phyloP scores from a whole-genome alignment of 371 early-diverging fungal species.

The Blakeslea trispora region DNA sequence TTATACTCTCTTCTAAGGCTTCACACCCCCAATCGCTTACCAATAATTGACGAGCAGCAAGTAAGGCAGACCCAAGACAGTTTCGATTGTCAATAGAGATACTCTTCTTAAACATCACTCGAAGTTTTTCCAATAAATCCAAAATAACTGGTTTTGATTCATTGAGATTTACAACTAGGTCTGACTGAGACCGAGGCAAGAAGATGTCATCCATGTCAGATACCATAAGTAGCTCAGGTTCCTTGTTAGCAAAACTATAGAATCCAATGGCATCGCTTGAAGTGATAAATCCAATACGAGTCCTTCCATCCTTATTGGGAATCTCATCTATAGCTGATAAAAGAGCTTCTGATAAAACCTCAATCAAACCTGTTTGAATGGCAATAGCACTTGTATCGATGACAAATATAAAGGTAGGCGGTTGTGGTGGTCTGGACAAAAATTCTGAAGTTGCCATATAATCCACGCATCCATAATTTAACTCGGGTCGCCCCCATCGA shows the following conservation, averaged over 20 bases:
- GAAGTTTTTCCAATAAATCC: slow-evolving; percentile 59
- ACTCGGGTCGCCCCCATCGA: slow-evolving; percentile 71
- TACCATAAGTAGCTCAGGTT: slow-evolving; percentile 83
- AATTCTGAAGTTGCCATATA: slow-evolving; percentile 81
- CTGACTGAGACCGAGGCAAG: slow-evolving; percentile 68
- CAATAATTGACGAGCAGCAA: slow-evolving; percentile 69
- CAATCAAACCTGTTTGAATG: slow-evolving; percentile 63
- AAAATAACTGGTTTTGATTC: slow-evolving; percentile 64
- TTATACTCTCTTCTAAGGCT: no score
- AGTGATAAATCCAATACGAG: slow-evolving; percentile 77
- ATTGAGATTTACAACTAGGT: slow-evolving; percentile 74
- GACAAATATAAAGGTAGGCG: slow-evolving; percentile 77
- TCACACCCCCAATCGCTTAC: no score
- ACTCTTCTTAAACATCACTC: slow-evolving; percentile 39
- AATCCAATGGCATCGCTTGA: slow-evolving; percentile 76
- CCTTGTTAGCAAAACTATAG: slow-evolving; percentile 69
- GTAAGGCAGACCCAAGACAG: slow-evolving; percentile 72
- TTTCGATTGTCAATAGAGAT: slow-evolving; percentile 56
- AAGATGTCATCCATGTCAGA: slow-evolving; percentile 73
- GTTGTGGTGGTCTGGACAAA: slow-evolving; percentile 83
- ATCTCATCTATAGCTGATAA: slow-evolving; percentile 64
- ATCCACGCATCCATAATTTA: slow-evolving; percentile 75
- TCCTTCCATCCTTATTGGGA: slow-evolving; percentile 78
- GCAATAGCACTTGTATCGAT: slow-evolving; percentile 77
- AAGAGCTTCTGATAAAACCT: slow-evolving; percentile 59